phyloP scores from a whole-genome alignment of 179 eudicot genomes.

The Silene vulgaris region DNA sequence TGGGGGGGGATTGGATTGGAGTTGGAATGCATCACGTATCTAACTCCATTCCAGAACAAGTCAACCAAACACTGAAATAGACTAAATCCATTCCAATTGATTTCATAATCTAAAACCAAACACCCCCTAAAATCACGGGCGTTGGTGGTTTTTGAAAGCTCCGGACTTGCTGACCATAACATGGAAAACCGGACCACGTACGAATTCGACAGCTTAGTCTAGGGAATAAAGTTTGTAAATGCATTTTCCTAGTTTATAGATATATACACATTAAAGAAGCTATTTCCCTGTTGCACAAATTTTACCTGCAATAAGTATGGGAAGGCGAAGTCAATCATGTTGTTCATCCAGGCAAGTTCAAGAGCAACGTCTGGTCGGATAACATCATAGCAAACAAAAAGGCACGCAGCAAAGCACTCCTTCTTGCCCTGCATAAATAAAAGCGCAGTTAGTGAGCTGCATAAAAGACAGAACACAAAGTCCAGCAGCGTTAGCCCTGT shows the following conservation, averaged over 20 bases:
- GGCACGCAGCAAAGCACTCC: slow-evolving; percentile 90
- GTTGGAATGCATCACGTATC: too few species aligned
- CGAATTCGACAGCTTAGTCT: background rate
- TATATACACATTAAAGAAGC: background rate
- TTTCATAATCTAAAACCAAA: too few species aligned
- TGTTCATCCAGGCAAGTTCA: slow-evolving; percentile 96
- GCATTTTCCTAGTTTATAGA: background rate
- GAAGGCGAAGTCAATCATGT: slow-evolving; percentile 90
- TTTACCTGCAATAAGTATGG: slow-evolving; percentile 92
- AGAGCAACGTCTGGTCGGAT: slow-evolving; percentile 90
- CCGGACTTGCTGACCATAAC: background rate
- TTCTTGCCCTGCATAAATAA: slow-evolving; percentile 73
- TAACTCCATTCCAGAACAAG: too few species aligned
- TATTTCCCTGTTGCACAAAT: background rate
- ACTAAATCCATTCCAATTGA: too few species aligned
- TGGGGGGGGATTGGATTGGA: too few species aligned
- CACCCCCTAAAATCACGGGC: background rate
- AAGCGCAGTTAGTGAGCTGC: slow-evolving; percentile 17
- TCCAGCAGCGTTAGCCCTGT: background rate
- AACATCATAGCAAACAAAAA: slow-evolving; percentile 85
- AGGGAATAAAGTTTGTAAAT: background rate
- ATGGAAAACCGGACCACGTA: background rate
- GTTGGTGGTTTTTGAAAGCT: background rate
- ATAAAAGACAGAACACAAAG: background rate
- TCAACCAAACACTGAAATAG: too few species aligned